Evolutionary conservation across 208 protist species (phyloP).

Genomic region (Crithidia fasciculata): DNA sequence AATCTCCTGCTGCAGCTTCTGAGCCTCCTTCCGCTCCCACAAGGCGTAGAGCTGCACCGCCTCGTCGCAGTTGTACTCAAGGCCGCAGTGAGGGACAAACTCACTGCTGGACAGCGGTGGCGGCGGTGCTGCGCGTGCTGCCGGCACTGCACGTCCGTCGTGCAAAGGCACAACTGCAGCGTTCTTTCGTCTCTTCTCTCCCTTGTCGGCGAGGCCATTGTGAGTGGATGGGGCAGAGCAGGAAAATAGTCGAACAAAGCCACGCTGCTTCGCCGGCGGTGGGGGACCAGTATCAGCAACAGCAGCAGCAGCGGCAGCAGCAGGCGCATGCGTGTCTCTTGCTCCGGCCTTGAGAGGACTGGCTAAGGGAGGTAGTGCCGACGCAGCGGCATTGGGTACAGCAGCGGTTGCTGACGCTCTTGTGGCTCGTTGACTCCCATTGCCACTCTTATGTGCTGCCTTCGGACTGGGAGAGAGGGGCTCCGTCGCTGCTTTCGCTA

Average conservation of each 20-base stretch:
- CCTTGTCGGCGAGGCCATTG: neutral
- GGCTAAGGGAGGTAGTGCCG: too few species aligned
- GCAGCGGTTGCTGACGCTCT: too few species aligned
- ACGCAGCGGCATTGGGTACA: too few species aligned
- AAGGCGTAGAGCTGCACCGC: neutral
- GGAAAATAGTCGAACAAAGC: neutral
- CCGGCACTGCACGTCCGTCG: too few species aligned
- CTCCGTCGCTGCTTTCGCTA: too few species aligned
- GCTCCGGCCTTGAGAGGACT: too few species aligned
- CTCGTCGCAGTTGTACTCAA: neutral
- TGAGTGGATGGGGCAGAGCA: neutral
- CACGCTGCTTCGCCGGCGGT: neutral
- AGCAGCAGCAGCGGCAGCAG: neutral
- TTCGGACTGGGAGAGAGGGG: too few species aligned
- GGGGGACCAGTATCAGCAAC: neutral
- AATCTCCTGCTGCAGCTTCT: neutral
- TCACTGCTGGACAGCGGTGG: neutral
- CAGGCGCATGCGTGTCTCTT: too few species aligned
- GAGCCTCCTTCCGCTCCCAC: neutral
- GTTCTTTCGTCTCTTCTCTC: neutral
- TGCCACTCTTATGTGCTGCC: too few species aligned
- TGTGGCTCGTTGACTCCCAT: too few species aligned
- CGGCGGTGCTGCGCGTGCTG: too few species aligned
- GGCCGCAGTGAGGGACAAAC: neutral
- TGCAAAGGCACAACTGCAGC: too few species aligned